Conservation (phyloP, 495 filamentous ascomycete genomes). For the Aspergillus indologenus region DNA sequence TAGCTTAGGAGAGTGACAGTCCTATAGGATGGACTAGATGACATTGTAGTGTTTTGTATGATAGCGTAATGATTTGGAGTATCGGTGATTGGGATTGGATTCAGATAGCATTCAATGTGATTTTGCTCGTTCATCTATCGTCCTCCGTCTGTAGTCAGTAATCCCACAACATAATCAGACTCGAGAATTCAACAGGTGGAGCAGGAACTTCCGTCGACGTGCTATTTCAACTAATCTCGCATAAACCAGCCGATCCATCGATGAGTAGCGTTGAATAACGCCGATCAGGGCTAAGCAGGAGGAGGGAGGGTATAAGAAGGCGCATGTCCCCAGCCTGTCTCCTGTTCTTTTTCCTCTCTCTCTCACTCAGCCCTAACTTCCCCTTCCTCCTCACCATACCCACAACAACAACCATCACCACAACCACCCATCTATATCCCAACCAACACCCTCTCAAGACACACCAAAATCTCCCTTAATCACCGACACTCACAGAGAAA, state of each 20-base stretch:
- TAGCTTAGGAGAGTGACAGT: background rate
- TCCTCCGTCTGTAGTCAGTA: too few species aligned
- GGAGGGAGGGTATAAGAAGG: background rate
- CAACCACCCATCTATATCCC: conserved; percentile 12
- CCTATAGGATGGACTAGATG: conserved; percentile 9
- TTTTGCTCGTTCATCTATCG: too few species aligned
- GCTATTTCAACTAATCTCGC: background rate
- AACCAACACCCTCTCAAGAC: conserved; percentile 45
- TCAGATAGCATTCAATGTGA: too few species aligned
- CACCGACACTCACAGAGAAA: too few species aligned
- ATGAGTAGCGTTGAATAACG: background rate
- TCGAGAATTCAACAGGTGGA: background rate
- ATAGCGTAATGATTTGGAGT: too few species aligned
- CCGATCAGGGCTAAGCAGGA: background rate
- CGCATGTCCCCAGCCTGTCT: background rate
- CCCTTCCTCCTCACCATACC: background rate
- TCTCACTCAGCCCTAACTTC: background rate
- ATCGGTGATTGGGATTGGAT: too few species aligned
- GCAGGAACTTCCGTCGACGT: background rate
- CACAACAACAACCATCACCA: background rate
- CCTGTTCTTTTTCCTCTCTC: background rate
- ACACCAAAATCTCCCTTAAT: too few species aligned
- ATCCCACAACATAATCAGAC: too few species aligned
- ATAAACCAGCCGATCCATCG: background rate
- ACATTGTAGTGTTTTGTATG: background rate